Evolutionary conservation across 345 rosid genomes (phyloP), one percentile per base, ranked within the genome.

Genomic region (Populus pruinosa): DNA sequence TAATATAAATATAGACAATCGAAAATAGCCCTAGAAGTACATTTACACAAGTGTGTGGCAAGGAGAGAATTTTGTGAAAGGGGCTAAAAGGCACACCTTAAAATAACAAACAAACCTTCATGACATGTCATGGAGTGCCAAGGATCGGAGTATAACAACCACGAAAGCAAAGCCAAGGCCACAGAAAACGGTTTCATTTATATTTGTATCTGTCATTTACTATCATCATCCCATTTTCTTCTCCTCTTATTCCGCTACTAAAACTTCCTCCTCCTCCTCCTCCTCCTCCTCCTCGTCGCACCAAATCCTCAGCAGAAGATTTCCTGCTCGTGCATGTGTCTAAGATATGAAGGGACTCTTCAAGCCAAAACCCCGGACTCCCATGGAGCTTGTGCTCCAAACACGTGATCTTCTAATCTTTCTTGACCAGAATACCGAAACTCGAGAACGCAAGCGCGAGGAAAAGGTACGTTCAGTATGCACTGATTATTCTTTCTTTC

Each of bases 341-440:
- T 29, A 38, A 27, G 77, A 66, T 38, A 88, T 88, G 91, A 88
- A 84, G 73, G 86, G 87, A 25, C 63, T 88, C 8, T 88, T 88
- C 85, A 88, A 85, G 74, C 21, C 84, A 23, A 88, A 86, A 76
- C 81, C 89, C 8, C 80, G 77, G 75, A 81, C 91, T 23, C 88
- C 89, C 35, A 73, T 53, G 49, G 91, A 88, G 82, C 81, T 88
- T 6, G 85, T 88, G 39, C 85, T 72, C 11, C 80, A 70, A 1
- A 68, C 79, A 35, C 88, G 84, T 1, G 89, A 88, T 39, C 89
- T 86, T 56, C 87, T 88, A 47, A 5, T 49, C 14, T 85, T n/a
- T 39, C 76, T 27, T 14, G 68, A 69, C 18, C 29, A 59, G 25
- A 75, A 55, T 69, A 14, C 69, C 2, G 89, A 87, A 38, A 59